Evolutionary conservation across 192 early-diverging fungal species (phyloP), one percentile per base, ranked within the genome.

Genomic region (Dimargaris xerosporica): DNA sequence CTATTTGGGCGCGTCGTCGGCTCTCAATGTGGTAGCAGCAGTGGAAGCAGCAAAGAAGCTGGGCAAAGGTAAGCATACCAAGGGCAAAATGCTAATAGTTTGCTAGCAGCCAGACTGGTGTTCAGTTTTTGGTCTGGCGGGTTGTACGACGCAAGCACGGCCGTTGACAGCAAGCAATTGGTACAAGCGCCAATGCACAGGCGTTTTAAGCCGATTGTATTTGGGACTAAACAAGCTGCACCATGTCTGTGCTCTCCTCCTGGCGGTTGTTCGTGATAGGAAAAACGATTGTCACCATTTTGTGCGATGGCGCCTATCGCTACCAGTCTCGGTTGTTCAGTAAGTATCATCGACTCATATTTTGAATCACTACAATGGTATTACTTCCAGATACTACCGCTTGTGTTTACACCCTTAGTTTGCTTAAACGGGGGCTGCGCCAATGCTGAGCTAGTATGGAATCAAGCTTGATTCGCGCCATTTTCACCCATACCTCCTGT

Each of bases 21-120:
- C 94, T 0, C 70, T 97, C 46, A 97, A 97, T 65, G 91, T 94
- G 19, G 91, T 81, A n/a, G 88, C 91, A 15, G 93, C 94, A 0
- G 85, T 84, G 50, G 78, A 94, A 73, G 85, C 94, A 81, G 93
- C 94, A 44, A 84, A 90, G 73, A 73, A 81, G 41, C 67, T 91
- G 43, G 91, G 91, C 6, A 82, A 83, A 0, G 87, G 87, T 62
- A 78, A 78, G 54, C 48, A 28, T 10, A 11, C 5, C 26, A 66
- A 54, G 19, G 21, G 12, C 19, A 55, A 21, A 48, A 48, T 48
- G 11, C n/a, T 4, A 12, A 26, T 12, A 4, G 25, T 39, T 5
- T 39, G 7, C 3, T 39, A 39, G 34, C 2, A 39, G 34, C 7
- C 7, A 39, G 2, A 5, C 7, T 39, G 34, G 34, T 39, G 34